Conservation (phyloP, 2,329 filamentous ascomycete species). For the Phoma sp. region DNA sequence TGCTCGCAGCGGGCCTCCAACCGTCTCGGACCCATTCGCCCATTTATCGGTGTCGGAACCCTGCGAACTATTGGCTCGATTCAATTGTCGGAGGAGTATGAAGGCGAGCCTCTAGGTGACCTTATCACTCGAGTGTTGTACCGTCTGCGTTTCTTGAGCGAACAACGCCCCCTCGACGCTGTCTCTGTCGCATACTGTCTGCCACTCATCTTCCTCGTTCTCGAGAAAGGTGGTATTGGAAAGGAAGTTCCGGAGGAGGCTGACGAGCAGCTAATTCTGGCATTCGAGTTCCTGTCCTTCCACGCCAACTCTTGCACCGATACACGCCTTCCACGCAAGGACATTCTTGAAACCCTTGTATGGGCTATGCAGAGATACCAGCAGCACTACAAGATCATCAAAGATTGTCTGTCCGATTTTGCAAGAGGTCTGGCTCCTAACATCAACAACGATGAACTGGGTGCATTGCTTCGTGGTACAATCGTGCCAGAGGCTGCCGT, state of each 20-base stretch:
- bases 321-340: slow-evolving; percentile 73
- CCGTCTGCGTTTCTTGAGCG: slow-evolving; percentile 84
- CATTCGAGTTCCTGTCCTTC: slow-evolving; percentile 85
- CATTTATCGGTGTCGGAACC: slow-evolving; percentile 87
- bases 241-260: slow-evolving; percentile 71
- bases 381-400: slow-evolving; percentile 93
- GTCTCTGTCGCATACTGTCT: slow-evolving; percentile 88
- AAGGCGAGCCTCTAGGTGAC: slow-evolving; percentile 76
- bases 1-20: slow-evolving; percentile 77
- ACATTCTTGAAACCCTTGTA: slow-evolving; percentile 75
- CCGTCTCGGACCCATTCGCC: slow-evolving; percentile 76
- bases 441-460: slow-evolving; percentile 74
- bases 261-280: slow-evolving; percentile 88
- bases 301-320: slow-evolving; percentile 83
- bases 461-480: slow-evolving; percentile 75
- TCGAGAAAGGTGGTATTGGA: slow-evolving; percentile 80
- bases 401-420: slow-evolving; percentile 87
- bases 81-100: slow-evolving; percentile 72
- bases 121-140: slow-evolving; percentile 89
- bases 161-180: slow-evolving; percentile 91
- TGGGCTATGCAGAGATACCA: slow-evolving; percentile 85
- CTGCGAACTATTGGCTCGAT: slow-evolving; percentile 78
- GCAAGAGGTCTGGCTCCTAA: slow-evolving; percentile 84
- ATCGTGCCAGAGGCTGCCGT: slow-evolving; percentile 82
- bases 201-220: slow-evolving; percentile 78